phyloP scores from a whole-genome alignment of 2,329 filamentous ascomycete species.

The Emmonsiellopsis sp. region DNA sequence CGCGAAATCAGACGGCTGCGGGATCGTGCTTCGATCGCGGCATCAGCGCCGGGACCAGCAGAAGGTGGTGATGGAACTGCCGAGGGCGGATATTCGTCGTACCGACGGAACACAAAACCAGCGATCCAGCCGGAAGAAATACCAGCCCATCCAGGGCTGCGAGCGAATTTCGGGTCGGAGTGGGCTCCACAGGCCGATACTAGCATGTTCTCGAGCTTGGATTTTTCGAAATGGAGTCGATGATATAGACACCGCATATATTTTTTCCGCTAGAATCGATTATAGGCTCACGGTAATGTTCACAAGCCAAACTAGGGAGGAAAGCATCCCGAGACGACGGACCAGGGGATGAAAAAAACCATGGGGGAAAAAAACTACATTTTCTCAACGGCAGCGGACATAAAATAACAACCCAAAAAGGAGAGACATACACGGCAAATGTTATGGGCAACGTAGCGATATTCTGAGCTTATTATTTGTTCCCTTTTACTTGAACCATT shows the following conservation, averaged over 20 bases:
- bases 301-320: no score
- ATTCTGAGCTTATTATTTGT: background rate
- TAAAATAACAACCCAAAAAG: background rate
- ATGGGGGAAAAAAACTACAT: no score
- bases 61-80: constrained; percentile 19
- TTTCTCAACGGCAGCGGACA: no score
- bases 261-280: no score
- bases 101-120: constrained; percentile 28
- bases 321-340: background rate
- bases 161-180: constrained; percentile 25
- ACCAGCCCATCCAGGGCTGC: constrained; percentile 23
- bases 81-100: constrained; percentile 24
- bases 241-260: constrained; percentile 6
- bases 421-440: background rate
- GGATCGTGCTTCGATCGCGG: constrained; percentile 37
- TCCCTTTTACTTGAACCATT: background rate
- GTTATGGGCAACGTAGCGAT: background rate
- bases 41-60: constrained; percentile 1
- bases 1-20: constrained; percentile 75
- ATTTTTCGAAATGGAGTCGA: constrained; percentile 35
- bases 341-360: background rate
- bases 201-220: constrained; percentile 30
- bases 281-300: no score
- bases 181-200: constrained; percentile 28
- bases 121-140: constrained; percentile 25